Base-by-base conservation (phyloP, 176 grass and related monocot genomes). In the Musa schizocarpa region DNA sequence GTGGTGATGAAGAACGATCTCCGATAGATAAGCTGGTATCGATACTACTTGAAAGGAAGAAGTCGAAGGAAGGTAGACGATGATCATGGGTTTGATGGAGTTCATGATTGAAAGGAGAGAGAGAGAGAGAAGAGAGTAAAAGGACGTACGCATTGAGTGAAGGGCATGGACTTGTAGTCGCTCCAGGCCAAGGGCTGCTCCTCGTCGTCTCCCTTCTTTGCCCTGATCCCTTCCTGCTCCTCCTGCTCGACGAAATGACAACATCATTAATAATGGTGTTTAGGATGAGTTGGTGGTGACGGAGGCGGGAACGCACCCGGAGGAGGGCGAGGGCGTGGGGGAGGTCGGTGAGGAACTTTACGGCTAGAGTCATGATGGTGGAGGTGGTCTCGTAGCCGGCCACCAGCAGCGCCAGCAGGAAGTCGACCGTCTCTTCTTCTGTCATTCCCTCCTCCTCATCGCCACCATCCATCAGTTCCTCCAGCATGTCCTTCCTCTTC, bases 91-190 rank as follows among this genome's bases (percentile, higher is more conserved):
- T 27, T 27, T 27, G 26, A 49, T 43, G 3, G 2, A 19, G 13
- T 48, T 16, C 0, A 26, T 16, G 27, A 69, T 48, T 27, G 1
- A 50, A 50, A n/a, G 17, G 16, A 27, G 49, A 17, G 1, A 8
- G 13, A 27, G 25, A 50, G 51, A 9, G 5, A 57, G 24, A 29
- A 34, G 17, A 10, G 11, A 21, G 25, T 52, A 63, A n/a, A 16
- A 53, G 16, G 21, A 54, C 72, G 85, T 93, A 99, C 96, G 81
- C 81, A 95, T 92, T 95, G 96, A 4, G 96, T 99, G 72, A 99
- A 95, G 73, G 88, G 83, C 96, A 99, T 99, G 0, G 96, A 99
- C 84, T 99, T 99, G 91, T 99, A 99, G 71, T 99, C 88, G 0
- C 65, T 77, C 91, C 91, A 95, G 51, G 91, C 81, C 67, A 95